phyloP scores from a whole-genome alignment of 1,139 yeast genomes.

The Yamadazyma atmosphaerica region DNA sequence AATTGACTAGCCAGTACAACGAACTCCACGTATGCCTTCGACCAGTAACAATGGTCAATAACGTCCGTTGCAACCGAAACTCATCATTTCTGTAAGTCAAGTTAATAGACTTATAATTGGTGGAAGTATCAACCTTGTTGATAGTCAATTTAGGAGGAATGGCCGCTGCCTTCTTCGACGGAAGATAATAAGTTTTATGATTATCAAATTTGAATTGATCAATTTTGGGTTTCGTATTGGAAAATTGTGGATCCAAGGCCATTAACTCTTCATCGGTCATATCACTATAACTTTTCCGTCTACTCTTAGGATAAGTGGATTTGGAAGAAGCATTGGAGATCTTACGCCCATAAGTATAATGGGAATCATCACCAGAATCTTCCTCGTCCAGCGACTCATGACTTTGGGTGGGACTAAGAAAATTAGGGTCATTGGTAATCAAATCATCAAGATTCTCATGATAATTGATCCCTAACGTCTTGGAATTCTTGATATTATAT shows the following conservation, averaged over 20 bases:
- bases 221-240: conserved; percentile 32
- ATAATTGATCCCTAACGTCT: conserved; percentile 19
- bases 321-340: not conserved
- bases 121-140: conserved; percentile 16
- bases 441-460: conserved; percentile 24
- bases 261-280: conserved; percentile 67
- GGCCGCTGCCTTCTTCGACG: conserved; percentile 19
- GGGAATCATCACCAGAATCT: conserved; percentile 2
- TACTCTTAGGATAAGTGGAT: conserved; percentile 11
- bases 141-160: conserved; percentile 7
- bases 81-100: conserved; percentile 39
- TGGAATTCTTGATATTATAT: conserved; percentile 20
- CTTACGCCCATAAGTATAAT: conserved; percentile 1
- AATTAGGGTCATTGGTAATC: conserved; percentile 21
- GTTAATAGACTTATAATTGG: conserved; percentile 42
- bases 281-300: conserved; percentile 58
- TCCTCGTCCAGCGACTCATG: not conserved
- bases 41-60: conserved; percentile 41
- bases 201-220: conserved; percentile 44
- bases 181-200: conserved; percentile 36
- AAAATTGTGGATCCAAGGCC: conserved; percentile 59
- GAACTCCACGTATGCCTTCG: conserved; percentile 49
- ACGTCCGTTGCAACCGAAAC: conserved; percentile 29
- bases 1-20: conserved; percentile 31
- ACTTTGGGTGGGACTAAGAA: not conserved